Evolutionary conservation across 345 rosid species (phyloP), one percentile per base, ranked within the genome.

Genomic region (Rhizophora mangle): DNA sequence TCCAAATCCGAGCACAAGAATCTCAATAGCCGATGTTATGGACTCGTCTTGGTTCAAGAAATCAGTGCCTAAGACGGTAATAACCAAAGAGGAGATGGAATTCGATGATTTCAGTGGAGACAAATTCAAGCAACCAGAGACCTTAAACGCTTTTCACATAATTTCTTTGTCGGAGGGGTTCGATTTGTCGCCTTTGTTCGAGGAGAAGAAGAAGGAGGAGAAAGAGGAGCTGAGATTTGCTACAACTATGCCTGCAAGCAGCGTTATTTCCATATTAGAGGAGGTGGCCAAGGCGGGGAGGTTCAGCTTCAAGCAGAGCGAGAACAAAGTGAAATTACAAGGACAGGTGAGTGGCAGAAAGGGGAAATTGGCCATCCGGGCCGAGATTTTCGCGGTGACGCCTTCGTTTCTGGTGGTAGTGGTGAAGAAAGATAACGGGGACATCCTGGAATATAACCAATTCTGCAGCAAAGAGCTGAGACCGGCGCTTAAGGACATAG

Each of bases 391-490:
- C 57, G 87, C 97, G 0, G 84, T 94, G 68, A 82, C 98, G 13
- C 93, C 97, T 29, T 82, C 90, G 49, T 85, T 91, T 10, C 34
- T 88, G 53, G 86, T 94, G 34, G 98, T 94, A 77, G 95, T 89
- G 75, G 97, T 94, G 82, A 94, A 86, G 85, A 94, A 94, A 76
- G 95, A 91, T 67, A 82, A 84, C 4, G 97, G 98, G 4, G 98
- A 94, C 24, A 91, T 97, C 0, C 72, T 91, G 20, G 98, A 94
- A 79, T 94, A 88, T 60, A 91, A 94, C 53, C 90, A 86, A 79
- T 91, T 94, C 83, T 94, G 97, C 76, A 87, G 80, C 70, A 80
- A 91, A 64, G 90, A 89, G 72, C 89, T 91, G 22, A 84, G 96
- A 79, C 98, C 98, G 68, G 96, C 96, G 34, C 90, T 94, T 2